Conservation (phyloP, 176 grass and related monocot genomes). For the Hsuehochloa calcarea region DNA sequence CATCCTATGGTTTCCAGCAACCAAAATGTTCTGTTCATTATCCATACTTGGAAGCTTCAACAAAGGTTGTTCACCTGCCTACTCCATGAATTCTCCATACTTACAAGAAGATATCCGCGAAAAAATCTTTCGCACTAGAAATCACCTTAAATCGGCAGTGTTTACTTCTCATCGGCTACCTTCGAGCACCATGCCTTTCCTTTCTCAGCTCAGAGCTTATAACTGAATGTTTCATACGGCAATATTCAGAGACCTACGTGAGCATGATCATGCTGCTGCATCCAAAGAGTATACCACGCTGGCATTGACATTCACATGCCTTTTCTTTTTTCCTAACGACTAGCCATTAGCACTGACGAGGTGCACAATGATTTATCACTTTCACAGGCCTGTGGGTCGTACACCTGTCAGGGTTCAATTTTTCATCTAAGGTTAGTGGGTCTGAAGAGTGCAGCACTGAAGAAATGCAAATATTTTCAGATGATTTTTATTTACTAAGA, state of each 20-base stretch:
- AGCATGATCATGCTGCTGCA: background rate
- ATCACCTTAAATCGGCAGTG: background rate
- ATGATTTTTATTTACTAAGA: background rate
- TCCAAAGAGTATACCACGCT: background rate
- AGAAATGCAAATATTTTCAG: background rate
- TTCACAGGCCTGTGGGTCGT: background rate
- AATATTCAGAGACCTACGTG: background rate
- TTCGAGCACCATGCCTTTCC: background rate
- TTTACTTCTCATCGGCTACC: background rate
- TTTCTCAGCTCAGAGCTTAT: conserved; percentile 10
- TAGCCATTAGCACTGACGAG: conserved; percentile 7
- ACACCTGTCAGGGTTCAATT: conserved; percentile 11
- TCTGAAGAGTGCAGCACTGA: conserved; percentile 22
- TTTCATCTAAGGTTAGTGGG: background rate
- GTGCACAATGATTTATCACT: background rate
- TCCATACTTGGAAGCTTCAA: background rate
- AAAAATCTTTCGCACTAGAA: background rate
- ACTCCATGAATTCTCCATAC: conserved; percentile 1
- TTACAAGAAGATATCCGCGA: background rate
- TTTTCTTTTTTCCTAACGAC: background rate
- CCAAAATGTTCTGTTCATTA: background rate
- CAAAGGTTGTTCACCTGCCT: conserved; percentile 12
- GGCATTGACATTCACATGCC: background rate
- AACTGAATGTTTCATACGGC: background rate
- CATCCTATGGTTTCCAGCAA: background rate